Conservation (phyloP, 805 yeast species). For the Zygoascus bituminiphila region DNA sequence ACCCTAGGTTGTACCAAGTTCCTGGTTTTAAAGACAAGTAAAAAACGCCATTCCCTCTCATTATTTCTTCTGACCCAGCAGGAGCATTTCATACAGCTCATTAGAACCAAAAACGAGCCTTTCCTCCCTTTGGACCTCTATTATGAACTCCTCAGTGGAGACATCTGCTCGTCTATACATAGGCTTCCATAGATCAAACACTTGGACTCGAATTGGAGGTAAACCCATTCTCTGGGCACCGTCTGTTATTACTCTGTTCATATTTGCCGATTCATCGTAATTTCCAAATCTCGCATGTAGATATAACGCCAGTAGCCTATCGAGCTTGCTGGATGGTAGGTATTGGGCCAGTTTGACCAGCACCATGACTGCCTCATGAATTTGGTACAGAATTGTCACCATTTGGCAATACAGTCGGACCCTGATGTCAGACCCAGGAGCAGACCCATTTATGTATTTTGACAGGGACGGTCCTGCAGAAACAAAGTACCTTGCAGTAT, state of each 20-base stretch:
- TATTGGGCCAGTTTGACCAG: slow-evolving; percentile 1
- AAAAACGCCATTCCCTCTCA: no score
- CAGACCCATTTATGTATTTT: neutral
- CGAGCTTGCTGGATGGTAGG: slow-evolving; percentile 1
- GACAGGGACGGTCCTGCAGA: neutral
- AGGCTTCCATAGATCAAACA: slow-evolving; percentile 5
- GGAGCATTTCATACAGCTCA: slow-evolving; percentile 10
- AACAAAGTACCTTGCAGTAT: neutral
- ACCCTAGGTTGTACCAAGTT: no score
- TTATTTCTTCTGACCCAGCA: neutral
- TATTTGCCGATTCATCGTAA: slow-evolving; percentile 4
- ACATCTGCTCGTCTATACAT: slow-evolving; percentile 9
- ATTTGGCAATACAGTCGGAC: neutral
- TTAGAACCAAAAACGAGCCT: slow-evolving; percentile 8
- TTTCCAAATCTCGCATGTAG: slow-evolving; percentile 11
- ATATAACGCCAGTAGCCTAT: slow-evolving; percentile 9
- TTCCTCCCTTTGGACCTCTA: slow-evolving; percentile 8
- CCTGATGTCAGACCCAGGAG: no score
- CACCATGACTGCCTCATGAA: slow-evolving; percentile 9
- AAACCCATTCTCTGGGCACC: slow-evolving; percentile 4
- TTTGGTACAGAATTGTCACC: slow-evolving; percentile 2
- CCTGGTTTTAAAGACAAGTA: no score
- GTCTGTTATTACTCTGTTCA: slow-evolving; percentile 1
- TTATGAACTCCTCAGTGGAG: slow-evolving; percentile 7
- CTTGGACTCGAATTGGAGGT: slow-evolving; percentile 3